Percentiles rank a stretch among this genome's conserved stretches.
Conservation (phyloP, 768 basidiomycete genomes). For the Rhodotorula toruloides region DNA sequence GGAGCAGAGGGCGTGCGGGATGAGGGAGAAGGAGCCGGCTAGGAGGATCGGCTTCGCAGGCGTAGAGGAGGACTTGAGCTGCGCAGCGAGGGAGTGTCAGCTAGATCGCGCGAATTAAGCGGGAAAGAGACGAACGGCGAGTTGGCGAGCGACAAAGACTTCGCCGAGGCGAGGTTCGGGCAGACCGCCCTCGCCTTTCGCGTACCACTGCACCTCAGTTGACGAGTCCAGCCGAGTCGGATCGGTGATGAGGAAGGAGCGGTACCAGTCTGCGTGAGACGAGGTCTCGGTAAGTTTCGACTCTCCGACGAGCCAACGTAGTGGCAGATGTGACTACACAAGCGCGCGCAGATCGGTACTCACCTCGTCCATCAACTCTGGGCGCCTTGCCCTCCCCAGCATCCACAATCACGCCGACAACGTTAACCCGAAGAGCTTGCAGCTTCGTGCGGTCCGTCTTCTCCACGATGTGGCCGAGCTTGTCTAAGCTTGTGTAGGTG, state of each 20-base stretch:
- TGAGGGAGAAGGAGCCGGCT: background rate
- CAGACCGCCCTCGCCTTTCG: background rate
- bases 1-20: background rate
- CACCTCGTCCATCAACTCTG: background rate
- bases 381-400: background rate
- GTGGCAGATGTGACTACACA: background rate
- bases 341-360: background rate
- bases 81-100: background rate
- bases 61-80: background rate
- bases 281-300: background rate
- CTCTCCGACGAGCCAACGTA: no score
- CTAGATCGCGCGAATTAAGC: no score
- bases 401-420: background rate
- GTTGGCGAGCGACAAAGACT: background rate
- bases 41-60: background rate
- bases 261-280: background rate
- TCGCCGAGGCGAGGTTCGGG: background rate
- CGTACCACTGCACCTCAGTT: constrained; percentile 19
- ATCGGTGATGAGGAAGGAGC: background rate
- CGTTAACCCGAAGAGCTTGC: background rate
- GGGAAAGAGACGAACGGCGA: background rate
- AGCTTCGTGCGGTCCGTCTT: background rate
- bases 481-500: background rate
- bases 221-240: background rate
- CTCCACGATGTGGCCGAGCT: background rate